A percentile compares a stretch with the other conserved stretches of the same genome.
phyloP scores from a whole-genome alignment of 495 filamentous ascomycete genomes.

The Podospora appendiculata region DNA sequence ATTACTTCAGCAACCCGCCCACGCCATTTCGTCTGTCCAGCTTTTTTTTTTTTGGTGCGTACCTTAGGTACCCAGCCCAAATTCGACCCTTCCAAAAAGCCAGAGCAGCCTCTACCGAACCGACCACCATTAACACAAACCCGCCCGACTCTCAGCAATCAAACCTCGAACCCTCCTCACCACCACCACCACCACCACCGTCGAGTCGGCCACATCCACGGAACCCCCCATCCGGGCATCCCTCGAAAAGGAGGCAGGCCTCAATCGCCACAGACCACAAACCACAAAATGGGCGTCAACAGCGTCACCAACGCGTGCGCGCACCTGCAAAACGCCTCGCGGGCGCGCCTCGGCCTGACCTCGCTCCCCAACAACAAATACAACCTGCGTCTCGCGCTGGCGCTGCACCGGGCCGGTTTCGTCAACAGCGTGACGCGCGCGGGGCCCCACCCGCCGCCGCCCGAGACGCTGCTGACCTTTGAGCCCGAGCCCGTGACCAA shows the following conservation, averaged over 20 bases:
- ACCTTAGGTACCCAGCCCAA: too few relatives aligned
- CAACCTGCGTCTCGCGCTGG: slow-evolving; percentile 66
- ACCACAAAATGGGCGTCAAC: slow-evolving; percentile 70
- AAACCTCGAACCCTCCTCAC: neutral
- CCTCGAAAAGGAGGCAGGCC: neutral
- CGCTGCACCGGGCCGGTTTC: slow-evolving; percentile 77
- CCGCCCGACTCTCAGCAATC: neutral
- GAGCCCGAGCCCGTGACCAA: slow-evolving; percentile 60
- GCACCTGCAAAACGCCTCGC: slow-evolving; percentile 89
- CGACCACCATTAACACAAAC: neutral
- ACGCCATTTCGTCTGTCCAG: neutral
- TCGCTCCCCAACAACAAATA: slow-evolving; percentile 77
- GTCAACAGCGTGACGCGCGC: slow-evolving; percentile 75
- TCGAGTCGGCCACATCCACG: neutral
- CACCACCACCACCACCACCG: neutral
- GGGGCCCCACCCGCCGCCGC: slow-evolving; percentile 56
- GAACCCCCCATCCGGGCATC: too few relatives aligned
- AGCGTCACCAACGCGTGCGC: slow-evolving; percentile 76
- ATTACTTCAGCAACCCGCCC: neutral
- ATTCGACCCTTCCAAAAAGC: too few relatives aligned
- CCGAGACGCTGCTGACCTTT: slow-evolving; percentile 40
- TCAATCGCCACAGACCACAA: neutral
- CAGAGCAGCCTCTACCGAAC: neutral
- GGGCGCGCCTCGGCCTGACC: slow-evolving; percentile 78
- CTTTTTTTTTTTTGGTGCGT: neutral